Base-by-base conservation (phyloP, 2,329 filamentous ascomycete genomes). In the Neopestalotiopsis sp. region DNA sequence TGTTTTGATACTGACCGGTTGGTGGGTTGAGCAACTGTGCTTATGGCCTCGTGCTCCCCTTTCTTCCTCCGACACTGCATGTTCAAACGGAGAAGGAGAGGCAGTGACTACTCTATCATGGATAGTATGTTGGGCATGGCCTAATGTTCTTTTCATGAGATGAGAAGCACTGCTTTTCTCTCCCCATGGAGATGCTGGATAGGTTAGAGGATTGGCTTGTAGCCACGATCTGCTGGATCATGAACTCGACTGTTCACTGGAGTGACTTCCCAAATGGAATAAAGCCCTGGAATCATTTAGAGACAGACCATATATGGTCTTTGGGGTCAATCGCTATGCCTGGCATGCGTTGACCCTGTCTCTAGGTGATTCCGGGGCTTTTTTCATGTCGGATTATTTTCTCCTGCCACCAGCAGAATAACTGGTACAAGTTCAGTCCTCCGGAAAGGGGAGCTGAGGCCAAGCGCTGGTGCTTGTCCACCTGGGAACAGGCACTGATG, bases 401-500 rank as follows among this genome's bases (percentile, higher is more conserved):
- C 32, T 13, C 20, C 34, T 30, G 4, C 13, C 7, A 9, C 34
- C 5, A 34, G 61, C 61, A 63, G 34, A 45, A 13, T n/a, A 17
- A 10, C 34, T 4, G 61, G 32, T 42, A 63, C 32, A 63, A 24
- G 32, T 42, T 63, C 10, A 63, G 61, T 45, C 61, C 32, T 63
- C 32, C 24, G 32, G 61, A 34, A 63, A 63, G 32, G 61, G 61
- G 38, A 30, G 40, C 13, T 20, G 32, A 42, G 61, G 32, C 61
- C 34, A 10, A 14, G 61, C 32, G 34, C 61, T 42, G 24, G 61
- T 65, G 42, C 62, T 65, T n/a, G 59, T 56, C 58, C 57, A 42
- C 85, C 87, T 65, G 13, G 30, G 81, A 83, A 59, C 84, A 85
- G 66, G 87, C 92, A 70, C 83, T 92, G 1, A 84, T 92, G 14